phyloP scores from a whole-genome alignment of 768 basidiomycete genomes.

The Austroboletus festivus region DNA sequence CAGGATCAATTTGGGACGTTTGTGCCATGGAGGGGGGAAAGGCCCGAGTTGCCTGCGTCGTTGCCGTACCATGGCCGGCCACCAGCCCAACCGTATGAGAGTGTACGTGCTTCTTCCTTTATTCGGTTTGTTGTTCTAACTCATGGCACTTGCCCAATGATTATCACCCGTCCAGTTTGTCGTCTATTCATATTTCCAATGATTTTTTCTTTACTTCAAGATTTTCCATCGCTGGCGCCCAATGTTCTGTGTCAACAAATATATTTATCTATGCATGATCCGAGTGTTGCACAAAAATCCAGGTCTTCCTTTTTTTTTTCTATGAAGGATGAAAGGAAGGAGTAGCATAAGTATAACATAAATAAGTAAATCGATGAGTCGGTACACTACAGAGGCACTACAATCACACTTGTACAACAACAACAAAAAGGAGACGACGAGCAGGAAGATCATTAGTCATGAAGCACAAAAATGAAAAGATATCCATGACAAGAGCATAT shows the following conservation, averaged over 20 bases:
- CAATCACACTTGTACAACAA: conserved; percentile 16
- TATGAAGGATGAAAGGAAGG: not conserved
- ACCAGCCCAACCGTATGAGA: conserved; percentile 55
- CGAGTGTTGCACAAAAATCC: conserved; percentile 9
- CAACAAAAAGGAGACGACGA: not conserved
- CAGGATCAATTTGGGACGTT: conserved; percentile 49
- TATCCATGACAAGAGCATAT: no score
- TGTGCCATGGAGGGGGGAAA: conserved; percentile 37
- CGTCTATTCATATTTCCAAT: conserved; percentile 35
- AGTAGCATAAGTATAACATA: conserved; percentile 24
- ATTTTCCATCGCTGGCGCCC: not conserved
- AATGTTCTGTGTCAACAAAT: no score
- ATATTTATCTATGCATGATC: conserved; percentile 16
- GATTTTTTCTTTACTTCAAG: not conserved
- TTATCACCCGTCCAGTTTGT: conserved; percentile 34
- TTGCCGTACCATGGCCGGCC: conserved; percentile 54
- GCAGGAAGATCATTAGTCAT: not conserved
- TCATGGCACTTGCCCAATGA: no score
- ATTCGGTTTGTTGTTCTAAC: no score
- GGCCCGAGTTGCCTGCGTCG: conserved; percentile 61
- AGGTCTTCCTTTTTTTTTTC: not conserved
- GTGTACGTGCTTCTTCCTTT: conserved; percentile 32
- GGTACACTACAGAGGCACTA: not conserved
- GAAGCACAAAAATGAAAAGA: conserved; percentile 7
- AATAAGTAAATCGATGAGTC: conserved; percentile 12